Base-by-base conservation (phyloP, 1,284 basidiomycete genomes). In the Phenoliferia sp. region DNA sequence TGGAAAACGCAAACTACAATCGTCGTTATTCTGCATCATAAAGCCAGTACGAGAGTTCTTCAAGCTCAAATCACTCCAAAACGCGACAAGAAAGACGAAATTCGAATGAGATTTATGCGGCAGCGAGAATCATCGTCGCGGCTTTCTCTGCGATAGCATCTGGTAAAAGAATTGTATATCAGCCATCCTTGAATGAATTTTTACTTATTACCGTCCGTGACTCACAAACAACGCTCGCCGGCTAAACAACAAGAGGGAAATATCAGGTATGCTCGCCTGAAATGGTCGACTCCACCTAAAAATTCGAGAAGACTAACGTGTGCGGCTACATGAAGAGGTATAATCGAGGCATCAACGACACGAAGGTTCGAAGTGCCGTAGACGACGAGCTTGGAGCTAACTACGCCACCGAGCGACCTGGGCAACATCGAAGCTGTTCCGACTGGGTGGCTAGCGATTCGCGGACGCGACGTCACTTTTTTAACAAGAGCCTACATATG, bases 311-410 rank as follows among this genome's bases (percentile, higher is more conserved):
- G 16, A 60, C 36, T 17, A 7, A 64, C 59, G 52, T 69, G 69
- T 2, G 52, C 48, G 5, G 57, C 35, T 33, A 69, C 60, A 39
- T 70, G 69, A 19, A 70, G 12, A 19, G 78, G 78, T 59, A 83
- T 69, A 17, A 84, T 74, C 4, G 81, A 82, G 1, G 82, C 78
- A 73, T 85, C 84, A 2, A 83, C 83, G 33, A 86, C 83, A 9
- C 84, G 81, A 16, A 85, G 77, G 73, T 85, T 85, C 6, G 75
- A 71, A 0, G 84, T 85, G 60, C 84, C 83, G 72, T 85, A 85
- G 69, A 19, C 79, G 64, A 74, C 80, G 22, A 84, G 76, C 64
- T 80, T 75, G 3, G 80, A 77, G 65, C 80, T 71, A 48, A 83
- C 82, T 31, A 83, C 82, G 66, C 83, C 81, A 31, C 58, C 54